Evolutionary conservation across 2,329 filamentous ascomycete species (phyloP), one percentile per base, ranked within the genome.

Genomic region (Sphaerulina vaccinii): DNA sequence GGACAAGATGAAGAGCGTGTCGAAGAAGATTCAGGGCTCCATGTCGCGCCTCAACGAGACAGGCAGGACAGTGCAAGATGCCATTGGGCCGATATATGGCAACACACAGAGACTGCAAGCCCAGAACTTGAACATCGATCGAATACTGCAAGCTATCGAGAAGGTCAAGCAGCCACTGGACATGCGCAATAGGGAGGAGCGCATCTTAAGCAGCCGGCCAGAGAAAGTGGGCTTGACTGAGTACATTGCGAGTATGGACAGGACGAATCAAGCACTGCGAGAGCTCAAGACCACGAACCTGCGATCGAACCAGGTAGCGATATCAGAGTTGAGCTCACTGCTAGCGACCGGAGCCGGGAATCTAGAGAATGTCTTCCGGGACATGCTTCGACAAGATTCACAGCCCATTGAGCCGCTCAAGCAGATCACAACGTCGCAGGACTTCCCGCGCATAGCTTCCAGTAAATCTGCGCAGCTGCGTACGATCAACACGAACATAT

Each of bases 11-110:
- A 87, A 90, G 54, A 84, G 90, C 66, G 80, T 97, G 68, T 96
- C 90, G 24, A 96, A 93, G 76, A 96, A 95, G 77, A 96, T 99
- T 50, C 88, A 95, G 71, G 86, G 88, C 22, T 95, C 89, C 45
- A 79, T 96, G 61, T 82, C 84, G 32, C 82, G 91, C 50, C 78
- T 99, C 27, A 90, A 97, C 64, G 83, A 86, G 32, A 95, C 89
- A 47, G 93, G 92, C 15, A 90, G 90, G 72, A 91, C 87, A 54
- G 90, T 97, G 16, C 86, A 90, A 65, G 89, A 96, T 66, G 91
- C 95, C 9, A 90, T 95, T 50, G 90, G 90, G 0, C 93, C 93
- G 7, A 86, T 99, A 36, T 95, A 91, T 67, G 88, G 87, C 63
- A 95, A 96, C 70, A 97, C 93, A 0, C 88, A 90, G 70, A 86